Conservation (phyloP, 1,284 basidiomycete genomes). For the Irpex lacteus region DNA sequence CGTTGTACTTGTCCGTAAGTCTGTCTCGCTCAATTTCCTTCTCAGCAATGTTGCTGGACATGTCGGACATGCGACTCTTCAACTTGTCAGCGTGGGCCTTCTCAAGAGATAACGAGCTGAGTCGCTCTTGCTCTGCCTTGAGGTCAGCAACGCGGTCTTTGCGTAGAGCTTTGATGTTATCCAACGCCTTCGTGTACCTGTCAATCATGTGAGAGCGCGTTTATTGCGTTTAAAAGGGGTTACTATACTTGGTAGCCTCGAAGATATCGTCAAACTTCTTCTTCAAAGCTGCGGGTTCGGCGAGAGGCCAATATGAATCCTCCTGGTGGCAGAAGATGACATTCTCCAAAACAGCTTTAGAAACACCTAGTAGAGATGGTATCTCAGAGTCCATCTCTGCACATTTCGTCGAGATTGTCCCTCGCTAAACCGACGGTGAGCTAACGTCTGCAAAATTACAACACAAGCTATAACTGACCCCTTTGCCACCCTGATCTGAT, state of each 20-base stretch:
- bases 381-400: constrained; percentile 97
- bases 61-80: constrained; percentile 62
- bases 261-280: constrained; percentile 99
- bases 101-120: constrained; percentile 80
- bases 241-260: constrained; percentile 85
- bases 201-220: neutral
- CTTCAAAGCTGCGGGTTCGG: constrained; percentile 89
- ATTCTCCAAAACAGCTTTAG: constrained; percentile 95
- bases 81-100: constrained; percentile 88
- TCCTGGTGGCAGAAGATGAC: constrained; percentile 99
- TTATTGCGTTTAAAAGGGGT: constrained; percentile 2
- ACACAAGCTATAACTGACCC: constrained; percentile 52
- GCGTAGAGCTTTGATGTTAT: constrained; percentile 85
- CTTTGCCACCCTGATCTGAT: constrained; percentile 72
- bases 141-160: constrained; percentile 91
- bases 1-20: constrained; percentile 64
- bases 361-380: constrained; percentile 91
- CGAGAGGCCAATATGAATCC: constrained; percentile 97
- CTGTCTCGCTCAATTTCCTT: constrained; percentile 80
- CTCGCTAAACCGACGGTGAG: constrained; percentile 51
- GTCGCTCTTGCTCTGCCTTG: constrained; percentile 90
- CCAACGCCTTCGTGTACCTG: constrained; percentile 96
- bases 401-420: constrained; percentile 92
- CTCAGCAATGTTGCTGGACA: constrained; percentile 58
- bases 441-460: neutral